These are phyloP conservation scores for Parachlorella kessleri DNA, from an alignment of 139 green algal genomes.

Conservation along the genomic window DNA sequence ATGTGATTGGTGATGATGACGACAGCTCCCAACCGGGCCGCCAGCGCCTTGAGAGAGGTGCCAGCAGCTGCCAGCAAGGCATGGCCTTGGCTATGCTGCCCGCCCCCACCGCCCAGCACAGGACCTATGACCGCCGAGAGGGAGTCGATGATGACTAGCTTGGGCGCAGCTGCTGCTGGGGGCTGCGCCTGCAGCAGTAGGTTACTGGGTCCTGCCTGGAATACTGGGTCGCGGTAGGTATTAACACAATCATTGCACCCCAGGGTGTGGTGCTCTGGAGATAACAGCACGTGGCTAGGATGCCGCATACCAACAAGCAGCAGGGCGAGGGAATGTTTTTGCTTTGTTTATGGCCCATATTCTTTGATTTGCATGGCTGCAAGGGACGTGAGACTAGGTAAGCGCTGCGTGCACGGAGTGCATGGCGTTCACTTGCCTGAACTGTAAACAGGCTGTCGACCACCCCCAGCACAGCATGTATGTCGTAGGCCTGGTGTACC, in stretches of 20 bases:
- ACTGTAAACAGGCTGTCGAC: constrained; percentile 31
- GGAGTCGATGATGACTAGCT: constrained; percentile 34
- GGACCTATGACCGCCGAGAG: constrained; percentile 19
- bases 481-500: constrained; percentile 21
- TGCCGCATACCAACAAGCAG: too few species aligned
- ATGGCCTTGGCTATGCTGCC: constrained; percentile 31
- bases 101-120: constrained; percentile 21
- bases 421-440: too few species aligned
- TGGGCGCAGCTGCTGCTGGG: background rate
- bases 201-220: too few species aligned
- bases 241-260: too few species aligned
- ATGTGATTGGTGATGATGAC: constrained; percentile 39
- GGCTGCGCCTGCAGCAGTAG: background rate
- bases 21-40: background rate
- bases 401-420: too few species aligned
- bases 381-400: too few species aligned
- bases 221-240: too few species aligned
- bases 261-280: too few species aligned
- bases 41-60: constrained; percentile 13
- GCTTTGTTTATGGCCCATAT: too few species aligned
- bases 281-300: too few species aligned
- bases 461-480: constrained; percentile 23
- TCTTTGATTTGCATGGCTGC: too few species aligned
- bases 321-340: too few species aligned
- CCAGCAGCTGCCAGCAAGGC: constrained; percentile 26